Evolutionary conservation across 345 rosid genomes (phyloP).

Genomic region (Euclidium syriacum): DNA sequence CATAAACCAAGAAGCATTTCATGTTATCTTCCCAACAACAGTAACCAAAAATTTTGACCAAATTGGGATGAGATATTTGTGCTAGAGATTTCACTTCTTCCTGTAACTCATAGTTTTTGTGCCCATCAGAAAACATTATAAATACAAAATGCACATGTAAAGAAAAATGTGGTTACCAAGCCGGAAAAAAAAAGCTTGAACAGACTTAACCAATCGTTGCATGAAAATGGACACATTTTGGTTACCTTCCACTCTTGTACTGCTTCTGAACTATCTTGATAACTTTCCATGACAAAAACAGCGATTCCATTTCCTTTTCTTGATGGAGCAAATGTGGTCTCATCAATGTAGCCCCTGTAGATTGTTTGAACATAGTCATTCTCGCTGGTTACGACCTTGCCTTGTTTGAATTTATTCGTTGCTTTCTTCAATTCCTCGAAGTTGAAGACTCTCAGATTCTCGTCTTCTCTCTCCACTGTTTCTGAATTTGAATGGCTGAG

Average conservation of each 20-base stretch:
- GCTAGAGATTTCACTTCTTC: slow-evolving; percentile 11
- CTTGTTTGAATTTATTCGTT: background rate
- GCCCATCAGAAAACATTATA: no score
- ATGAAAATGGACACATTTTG: no score
- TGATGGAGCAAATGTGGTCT: slow-evolving; percentile 15
- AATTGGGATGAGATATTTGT: slow-evolving; percentile 8
- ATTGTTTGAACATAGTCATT: background rate
- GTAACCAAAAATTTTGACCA: slow-evolving; percentile 6
- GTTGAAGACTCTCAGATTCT: slow-evolving; percentile 7
- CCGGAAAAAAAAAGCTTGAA: no score
- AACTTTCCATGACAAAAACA: slow-evolving; percentile 9
- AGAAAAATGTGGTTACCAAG: no score
- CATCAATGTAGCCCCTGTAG: slow-evolving; percentile 3
- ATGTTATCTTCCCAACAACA: slow-evolving; percentile 2
- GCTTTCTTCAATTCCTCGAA: background rate
- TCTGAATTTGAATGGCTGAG: no score
- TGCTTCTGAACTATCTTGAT: background rate
- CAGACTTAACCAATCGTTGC: no score
- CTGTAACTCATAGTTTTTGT: no score
- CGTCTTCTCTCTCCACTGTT: no score
- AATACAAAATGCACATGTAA: no score
- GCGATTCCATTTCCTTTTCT: background rate
- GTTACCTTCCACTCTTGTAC: slow-evolving; percentile 21
- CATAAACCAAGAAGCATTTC: background rate
- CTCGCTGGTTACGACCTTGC: background rate